A percentile compares a stretch with the other conserved stretches of the same genome.
These are phyloP conservation scores for Mucor lusitanicus DNA, from an alignment of 371 early-diverging fungal genomes.

Conservation along the genomic window DNA sequence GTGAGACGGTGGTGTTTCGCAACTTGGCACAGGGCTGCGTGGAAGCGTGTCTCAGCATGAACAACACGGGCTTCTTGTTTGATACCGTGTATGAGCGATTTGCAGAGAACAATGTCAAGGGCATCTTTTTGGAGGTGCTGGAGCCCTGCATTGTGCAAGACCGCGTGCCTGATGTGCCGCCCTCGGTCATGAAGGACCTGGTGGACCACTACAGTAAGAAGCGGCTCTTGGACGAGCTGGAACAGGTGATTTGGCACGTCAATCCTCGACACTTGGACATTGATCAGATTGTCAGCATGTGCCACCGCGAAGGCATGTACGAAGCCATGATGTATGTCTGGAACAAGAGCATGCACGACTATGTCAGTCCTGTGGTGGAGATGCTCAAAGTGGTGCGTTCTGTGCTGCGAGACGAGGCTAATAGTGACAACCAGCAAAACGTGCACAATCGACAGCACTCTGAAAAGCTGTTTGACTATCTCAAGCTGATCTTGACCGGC, in stretches of 20 bases:
- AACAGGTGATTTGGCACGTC: slow-evolving; percentile 76
- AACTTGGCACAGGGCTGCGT: slow-evolving; percentile 65
- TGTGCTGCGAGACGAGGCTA: slow-evolving; percentile 48
- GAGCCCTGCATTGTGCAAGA: slow-evolving; percentile 68
- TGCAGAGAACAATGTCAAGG: slow-evolving; percentile 55
- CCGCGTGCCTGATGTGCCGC: slow-evolving; percentile 60
- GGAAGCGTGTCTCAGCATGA: slow-evolving; percentile 70
- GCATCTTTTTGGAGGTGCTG: slow-evolving; percentile 67
- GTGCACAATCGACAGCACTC: slow-evolving; percentile 39
- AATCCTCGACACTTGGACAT: slow-evolving; percentile 76
- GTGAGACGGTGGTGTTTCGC: slow-evolving; percentile 50
- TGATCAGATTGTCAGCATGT: slow-evolving; percentile 69
- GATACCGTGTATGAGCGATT: slow-evolving; percentile 76
- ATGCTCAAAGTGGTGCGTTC: slow-evolving; percentile 64
- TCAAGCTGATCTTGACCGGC: slow-evolving; percentile 72
- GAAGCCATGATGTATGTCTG: slow-evolving; percentile 81
- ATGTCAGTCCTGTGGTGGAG: slow-evolving; percentile 79
- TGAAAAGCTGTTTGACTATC: slow-evolving; percentile 74
- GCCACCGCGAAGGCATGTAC: slow-evolving; percentile 66
- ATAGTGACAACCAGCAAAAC: slow-evolving; percentile 1
- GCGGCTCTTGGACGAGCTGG: slow-evolving; percentile 61
- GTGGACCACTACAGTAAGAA: slow-evolving; percentile 62
- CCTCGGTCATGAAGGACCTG: slow-evolving; percentile 72
- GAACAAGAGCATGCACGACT: slow-evolving; percentile 77
- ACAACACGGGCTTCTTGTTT: slow-evolving; percentile 69